phyloP scores from a whole-genome alignment of 805 yeast genomes.

The Zygotorulaspora chibaensis region DNA sequence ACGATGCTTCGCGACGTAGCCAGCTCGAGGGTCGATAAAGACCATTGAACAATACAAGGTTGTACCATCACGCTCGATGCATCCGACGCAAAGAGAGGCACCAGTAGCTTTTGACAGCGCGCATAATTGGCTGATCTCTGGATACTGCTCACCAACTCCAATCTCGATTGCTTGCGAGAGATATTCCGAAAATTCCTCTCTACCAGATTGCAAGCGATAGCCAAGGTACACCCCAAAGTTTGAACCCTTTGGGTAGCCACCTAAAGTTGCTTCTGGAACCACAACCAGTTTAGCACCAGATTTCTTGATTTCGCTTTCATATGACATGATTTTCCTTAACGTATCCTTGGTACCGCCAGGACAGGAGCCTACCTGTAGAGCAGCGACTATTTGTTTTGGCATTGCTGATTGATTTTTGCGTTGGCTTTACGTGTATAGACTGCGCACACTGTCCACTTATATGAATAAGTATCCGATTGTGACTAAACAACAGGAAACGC shows the following conservation, averaged over 20 bases:
- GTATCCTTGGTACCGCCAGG: conserved; percentile 39
- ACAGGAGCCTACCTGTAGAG: conserved; percentile 42
- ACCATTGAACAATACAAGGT: conserved; percentile 42
- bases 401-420: conserved; percentile 11
- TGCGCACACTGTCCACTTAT: background rate
- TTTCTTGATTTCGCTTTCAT: conserved; percentile 35
- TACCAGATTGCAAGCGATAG: conserved; percentile 40
- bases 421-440: conserved; percentile 9
- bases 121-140: conserved; percentile 36
- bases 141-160: conserved; percentile 31
- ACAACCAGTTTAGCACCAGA: conserved; percentile 38
- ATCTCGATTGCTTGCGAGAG: conserved; percentile 35
- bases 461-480: background rate
- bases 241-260: conserved; percentile 45
- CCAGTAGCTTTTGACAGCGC: conserved; percentile 34
- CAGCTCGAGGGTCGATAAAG: conserved; percentile 38
- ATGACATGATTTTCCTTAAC: conserved; percentile 37
- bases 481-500: background rate
- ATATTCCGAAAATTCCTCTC: conserved; percentile 39
- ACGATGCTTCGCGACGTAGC: conserved; percentile 40
- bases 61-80: conserved; percentile 38
- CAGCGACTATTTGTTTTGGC: conserved; percentile 38
- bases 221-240: conserved; percentile 43
- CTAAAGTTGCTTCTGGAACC: conserved; percentile 45
- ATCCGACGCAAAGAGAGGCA: conserved; percentile 39